A percentile compares a stretch with the other conserved stretches of the same genome.
These are phyloP conservation scores for Eremomyces bilateralis DNA, from an alignment of 495 filamentous ascomycete species.

Conservation along the genomic window DNA sequence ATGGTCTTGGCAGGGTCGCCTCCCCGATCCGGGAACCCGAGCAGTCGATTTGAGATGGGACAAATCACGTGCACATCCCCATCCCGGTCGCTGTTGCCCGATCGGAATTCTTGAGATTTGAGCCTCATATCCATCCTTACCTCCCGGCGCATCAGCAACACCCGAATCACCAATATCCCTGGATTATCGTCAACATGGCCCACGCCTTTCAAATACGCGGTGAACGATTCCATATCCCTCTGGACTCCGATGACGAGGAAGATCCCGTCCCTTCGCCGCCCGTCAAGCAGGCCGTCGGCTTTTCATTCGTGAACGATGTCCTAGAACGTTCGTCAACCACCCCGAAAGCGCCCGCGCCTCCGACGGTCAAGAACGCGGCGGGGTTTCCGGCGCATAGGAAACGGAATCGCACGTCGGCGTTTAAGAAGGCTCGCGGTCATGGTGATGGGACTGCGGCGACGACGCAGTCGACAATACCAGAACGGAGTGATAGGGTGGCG, in stretches of 20 bases:
- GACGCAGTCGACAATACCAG: no score
- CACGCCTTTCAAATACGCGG: neutral
- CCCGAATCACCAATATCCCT: no score
- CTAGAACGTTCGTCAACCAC: constrained; percentile 38
- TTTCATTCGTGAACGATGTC: constrained; percentile 42
- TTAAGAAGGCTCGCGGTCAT: constrained; percentile 34
- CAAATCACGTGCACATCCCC: no score
- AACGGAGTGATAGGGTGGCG: no score
- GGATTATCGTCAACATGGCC: constrained; percentile 1
- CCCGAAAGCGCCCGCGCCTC: constrained; percentile 36
- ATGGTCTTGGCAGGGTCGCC: no score
- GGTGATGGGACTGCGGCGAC: no score
- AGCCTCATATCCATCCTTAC: no score
- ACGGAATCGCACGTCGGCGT: constrained; percentile 45
- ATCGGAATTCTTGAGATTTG: no score
- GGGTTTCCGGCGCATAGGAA: constrained; percentile 80
- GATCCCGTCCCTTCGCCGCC: neutral
- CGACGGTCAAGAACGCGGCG: constrained; percentile 32
- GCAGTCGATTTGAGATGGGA: no score
- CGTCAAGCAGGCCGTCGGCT: neutral
- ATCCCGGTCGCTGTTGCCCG: no score
- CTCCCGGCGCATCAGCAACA: no score
- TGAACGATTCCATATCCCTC: constrained; percentile 2
- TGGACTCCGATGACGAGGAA: neutral
- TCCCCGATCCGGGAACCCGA: no score